Evolutionary conservation across 306 rosid genomes (phyloP), one percentile per base, ranked within the genome.

Genomic region (Castanospermum australe): DNA sequence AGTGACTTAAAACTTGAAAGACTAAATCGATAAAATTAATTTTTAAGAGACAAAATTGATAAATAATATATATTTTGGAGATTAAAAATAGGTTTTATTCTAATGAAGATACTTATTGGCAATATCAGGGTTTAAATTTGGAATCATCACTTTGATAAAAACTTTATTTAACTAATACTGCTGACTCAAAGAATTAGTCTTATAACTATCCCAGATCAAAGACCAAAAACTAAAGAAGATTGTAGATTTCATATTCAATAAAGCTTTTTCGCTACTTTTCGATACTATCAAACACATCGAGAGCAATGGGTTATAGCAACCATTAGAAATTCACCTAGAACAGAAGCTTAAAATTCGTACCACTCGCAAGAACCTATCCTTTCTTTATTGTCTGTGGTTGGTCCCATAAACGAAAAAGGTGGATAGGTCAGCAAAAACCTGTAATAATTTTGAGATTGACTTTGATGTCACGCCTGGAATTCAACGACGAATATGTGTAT

Each of bases 361-460:
- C 71, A 80, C 81, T 84, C 65, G 84, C 47, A 13, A 56, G 41
- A 76, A 18, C 61, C 80, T 72, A 33, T 76, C 64, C 81, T 63
- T 55, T n/a, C n/a, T n/a, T 13, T 52, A 42, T 63, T 81, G 78
- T 81, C 65, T 68, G 67, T 51, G 75, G 78, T 63, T 78, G 84
- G 90, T 73, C 77, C 79, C 78, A 8, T 50, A 7, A 25, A 73
- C 45, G 76, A 62, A 77, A 86, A 67, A 73, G 48, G 68, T 20
- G 0, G 33, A 59, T 20, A 55, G 82, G 79, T 79, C 64, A 67
- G 9, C 81, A 67, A 24, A 73, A 63, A 80, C 52, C 20, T 41
- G 75, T 60, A 14, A 74, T 62, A 15, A 73, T 74, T 51, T 63
- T 64, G 66, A 67, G 39, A 20, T 33, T 76, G 30, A 65, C 55